Evolutionary conservation across 2,329 filamentous ascomycete genomes (phyloP).

Genomic region (Aureobasidium vineae): DNA sequence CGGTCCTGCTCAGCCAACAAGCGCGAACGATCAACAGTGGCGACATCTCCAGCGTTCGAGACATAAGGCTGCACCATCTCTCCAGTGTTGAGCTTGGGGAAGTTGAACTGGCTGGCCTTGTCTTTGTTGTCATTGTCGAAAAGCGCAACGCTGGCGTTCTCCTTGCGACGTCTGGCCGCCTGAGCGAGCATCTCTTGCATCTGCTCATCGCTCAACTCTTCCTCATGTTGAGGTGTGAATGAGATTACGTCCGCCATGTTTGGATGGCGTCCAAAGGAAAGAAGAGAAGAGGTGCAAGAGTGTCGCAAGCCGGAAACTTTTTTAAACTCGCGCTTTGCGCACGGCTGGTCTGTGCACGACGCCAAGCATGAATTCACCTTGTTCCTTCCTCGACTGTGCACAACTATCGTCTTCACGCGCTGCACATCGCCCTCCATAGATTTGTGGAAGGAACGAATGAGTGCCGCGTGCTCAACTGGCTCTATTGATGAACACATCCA

Average conservation of each 20-base stretch:
- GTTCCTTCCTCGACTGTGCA: neutral
- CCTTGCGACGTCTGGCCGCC: constrained; percentile 59
- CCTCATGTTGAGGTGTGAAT: constrained; percentile 31
- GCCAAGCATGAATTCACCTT: constrained; percentile 6
- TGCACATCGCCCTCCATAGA: neutral
- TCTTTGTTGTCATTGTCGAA: constrained; percentile 30
- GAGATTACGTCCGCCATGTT: constrained; percentile 25
- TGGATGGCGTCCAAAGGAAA: constrained; percentile 11
- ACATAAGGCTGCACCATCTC: constrained; percentile 55
- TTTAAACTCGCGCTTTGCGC: constrained; percentile 16
- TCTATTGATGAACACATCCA: neutral
- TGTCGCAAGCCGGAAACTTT: constrained; percentile 12
- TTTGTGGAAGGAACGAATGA: neutral
- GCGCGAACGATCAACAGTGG: constrained; percentile 53
- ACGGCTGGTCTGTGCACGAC: neutral
- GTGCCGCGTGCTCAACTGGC: neutral
- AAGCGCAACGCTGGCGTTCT: constrained; percentile 38
- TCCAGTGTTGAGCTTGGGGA: constrained; percentile 53
- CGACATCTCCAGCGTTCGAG: constrained; percentile 52
- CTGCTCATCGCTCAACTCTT: constrained; percentile 61
- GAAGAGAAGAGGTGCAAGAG: neutral
- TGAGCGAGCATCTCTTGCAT: constrained; percentile 62
- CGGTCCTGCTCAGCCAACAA: constrained; percentile 51
- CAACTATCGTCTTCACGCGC: neutral
- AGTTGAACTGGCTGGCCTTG: constrained; percentile 40